These are phyloP conservation scores for Trichoderma virens DNA, from an alignment of 495 filamentous ascomycete genomes.

Conservation along the genomic window DNA sequence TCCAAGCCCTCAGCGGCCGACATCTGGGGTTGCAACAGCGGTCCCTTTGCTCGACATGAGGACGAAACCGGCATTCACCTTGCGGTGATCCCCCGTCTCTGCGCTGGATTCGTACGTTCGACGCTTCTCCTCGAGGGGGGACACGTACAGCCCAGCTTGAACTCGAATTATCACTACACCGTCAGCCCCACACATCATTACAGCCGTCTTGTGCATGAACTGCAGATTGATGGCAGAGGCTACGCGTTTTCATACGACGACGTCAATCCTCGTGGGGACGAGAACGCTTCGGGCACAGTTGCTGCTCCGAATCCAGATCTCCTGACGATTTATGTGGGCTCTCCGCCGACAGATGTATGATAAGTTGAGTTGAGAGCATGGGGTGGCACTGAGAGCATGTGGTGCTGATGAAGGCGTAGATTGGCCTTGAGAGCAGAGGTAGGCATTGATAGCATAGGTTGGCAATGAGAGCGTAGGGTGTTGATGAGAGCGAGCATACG, in stretches of 20 bases:
- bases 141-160: constrained; percentile 28
- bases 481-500: too few relatives aligned
- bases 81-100: constrained; percentile 35
- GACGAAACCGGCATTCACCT: constrained; percentile 23
- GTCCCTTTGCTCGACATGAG: constrained; percentile 28
- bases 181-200: constrained; percentile 27
- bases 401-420: too few relatives aligned
- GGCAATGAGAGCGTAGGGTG: too few relatives aligned
- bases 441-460: too few relatives aligned
- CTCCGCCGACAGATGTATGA: neutral
- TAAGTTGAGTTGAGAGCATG: neutral
- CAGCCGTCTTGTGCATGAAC: constrained; percentile 34
- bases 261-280: constrained; percentile 29
- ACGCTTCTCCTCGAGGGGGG: constrained; percentile 35
- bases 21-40: constrained; percentile 41
- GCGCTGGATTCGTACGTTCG: constrained; percentile 37
- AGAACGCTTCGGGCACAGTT: neutral
- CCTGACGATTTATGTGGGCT: constrained; percentile 8
- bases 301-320: neutral
- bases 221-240: constrained; percentile 32
- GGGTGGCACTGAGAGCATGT: neutral
- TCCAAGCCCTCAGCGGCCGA: constrained; percentile 29
- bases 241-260: constrained; percentile 46
- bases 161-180: neutral
- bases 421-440: too few relatives aligned